These are phyloP conservation scores for Oryza glaberrima DNA, from an alignment of 176 grass and related monocot genomes.

Conservation along the genomic window DNA sequence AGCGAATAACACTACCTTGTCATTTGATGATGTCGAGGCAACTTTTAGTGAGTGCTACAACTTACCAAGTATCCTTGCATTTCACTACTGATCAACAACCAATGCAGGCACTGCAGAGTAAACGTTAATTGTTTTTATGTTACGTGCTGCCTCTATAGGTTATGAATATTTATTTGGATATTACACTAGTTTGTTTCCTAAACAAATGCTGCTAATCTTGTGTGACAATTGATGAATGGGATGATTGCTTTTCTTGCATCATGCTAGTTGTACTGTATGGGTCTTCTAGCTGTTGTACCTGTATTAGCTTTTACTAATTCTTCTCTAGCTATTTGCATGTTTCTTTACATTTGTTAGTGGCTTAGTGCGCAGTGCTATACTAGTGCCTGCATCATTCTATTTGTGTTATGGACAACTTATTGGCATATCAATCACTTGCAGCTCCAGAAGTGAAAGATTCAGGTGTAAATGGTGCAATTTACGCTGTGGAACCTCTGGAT, in stretches of 20 bases:
- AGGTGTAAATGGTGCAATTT: slow-evolving; percentile 63
- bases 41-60: slow-evolving; percentile 66
- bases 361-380: not conserved
- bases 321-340: not conserved
- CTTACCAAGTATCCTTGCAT: slow-evolving; percentile 12
- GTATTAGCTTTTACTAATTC: not conserved
- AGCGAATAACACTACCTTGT: slow-evolving; percentile 60
- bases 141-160: not conserved
- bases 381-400: slow-evolving; percentile 4
- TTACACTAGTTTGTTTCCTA: not conserved
- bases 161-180: not conserved
- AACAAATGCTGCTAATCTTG: not conserved
- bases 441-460: slow-evolving; percentile 69
- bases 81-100: slow-evolving; percentile 19
- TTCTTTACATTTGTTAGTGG: not conserved
- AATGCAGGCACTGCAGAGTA: not conserved
- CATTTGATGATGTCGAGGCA: slow-evolving; percentile 73
- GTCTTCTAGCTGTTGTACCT: not conserved
- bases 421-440: slow-evolving; percentile 45
- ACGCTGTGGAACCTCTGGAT: slow-evolving; percentile 68
- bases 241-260: not conserved
- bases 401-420: slow-evolving; percentile 9
- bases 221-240: not conserved
- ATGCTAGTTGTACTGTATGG: slow-evolving; percentile 12
- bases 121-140: not conserved